Evolutionary conservation across 805 yeast genomes (phyloP), one percentile per base, ranked within the genome.

Genomic region (Trichomonascus vanleenenianus): DNA sequence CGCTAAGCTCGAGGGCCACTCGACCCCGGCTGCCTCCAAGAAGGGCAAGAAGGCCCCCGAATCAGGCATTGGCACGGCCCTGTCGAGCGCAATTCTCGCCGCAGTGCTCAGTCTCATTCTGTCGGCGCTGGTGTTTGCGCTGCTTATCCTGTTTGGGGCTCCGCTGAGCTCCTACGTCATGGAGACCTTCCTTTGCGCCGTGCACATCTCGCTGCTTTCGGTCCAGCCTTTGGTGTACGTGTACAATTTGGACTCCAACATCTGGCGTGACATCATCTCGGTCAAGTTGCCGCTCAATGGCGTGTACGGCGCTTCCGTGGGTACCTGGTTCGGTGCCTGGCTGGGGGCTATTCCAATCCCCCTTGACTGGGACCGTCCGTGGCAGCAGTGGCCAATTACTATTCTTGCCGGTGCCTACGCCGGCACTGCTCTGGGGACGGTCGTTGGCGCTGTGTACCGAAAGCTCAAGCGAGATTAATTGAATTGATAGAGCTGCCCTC

Each of bases 341-440:
- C 53, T 87, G 1, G 97, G 97, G 12, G 96, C 91, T 2, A 63
- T 85, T 32, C 97, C 95, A 1, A 88, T 93, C 48, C 97, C 97
- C 0, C 71, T 93, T 48, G 98, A 91, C 63, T 91, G 98, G 98
- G 98, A 91, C 61, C 74, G 97, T 56, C 85, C 83, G 20, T 91
- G 98, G 98, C 98, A 91, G 64, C 74, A 72, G 44, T 91, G 96
- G 94, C 98, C 98, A 5, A 76, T 87, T 44, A 91, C 97, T 0
- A 72, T 91, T 37, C 68, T 91, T 11, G 71, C 76, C 7, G 97
- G 97, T 1, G 79, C 80, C 0, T 86, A 85, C 56, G 30, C 70
- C 0, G 97, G 96, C n/a, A 75, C 81, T 2, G 69, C 78, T 25
- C 54, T 75, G 2, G 96, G 95, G 2, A 71, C 78, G 36, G 42